Evolutionary conservation across 768 basidiomycete species (phyloP), one percentile per base, ranked within the genome.

Genomic region (Boletales sp.): DNA sequence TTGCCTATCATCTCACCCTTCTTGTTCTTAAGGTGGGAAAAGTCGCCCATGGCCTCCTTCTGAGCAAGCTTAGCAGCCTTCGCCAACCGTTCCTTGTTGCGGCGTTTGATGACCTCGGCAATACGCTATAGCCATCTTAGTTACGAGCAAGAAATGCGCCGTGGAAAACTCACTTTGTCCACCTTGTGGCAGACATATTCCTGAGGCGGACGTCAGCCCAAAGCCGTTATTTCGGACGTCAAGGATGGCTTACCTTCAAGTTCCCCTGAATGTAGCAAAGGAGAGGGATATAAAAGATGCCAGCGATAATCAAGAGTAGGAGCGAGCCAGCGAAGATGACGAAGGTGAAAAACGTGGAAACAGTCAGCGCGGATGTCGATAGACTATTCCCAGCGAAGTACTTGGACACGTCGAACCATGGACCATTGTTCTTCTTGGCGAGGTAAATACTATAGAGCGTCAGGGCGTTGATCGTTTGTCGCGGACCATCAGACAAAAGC

Each of bases 121-220:
- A 98, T 97, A 55, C 95, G 93, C 90, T 93, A 53, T 13, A 54
- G 60, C 41, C 30, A 30, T 28, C 35, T 63, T 33, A 59, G 53
- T 37, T 41, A 47, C 53, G 33, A 18, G 46, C 15, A 55, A 49
- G n/a, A 49, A n/a, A 11, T 39, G 5, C 17, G 42, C n/a, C 11
- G 25, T 14, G 5, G 34, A 46, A 51, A 30, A 54, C 61, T 49
- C 63, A 91, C 90, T 82, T 97, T 97, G 75, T 99, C 95, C 44
- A 97, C 92, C 70, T 97, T 96, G 75, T 98, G 92, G 67, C 94
- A 97, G 69, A 90, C 91, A 72, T 96, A 97, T 78, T 99, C 95
- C 86, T 91, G 56, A 18, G 38, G 32, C 6, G 4, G 12, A 40
- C 21, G 40, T 54, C 37, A 51, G 44, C 31, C 41, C 41, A 44